Evolutionary conservation across 768 basidiomycete species (phyloP).

Genomic region (Cystobasidiopsis lactophilus): DNA sequence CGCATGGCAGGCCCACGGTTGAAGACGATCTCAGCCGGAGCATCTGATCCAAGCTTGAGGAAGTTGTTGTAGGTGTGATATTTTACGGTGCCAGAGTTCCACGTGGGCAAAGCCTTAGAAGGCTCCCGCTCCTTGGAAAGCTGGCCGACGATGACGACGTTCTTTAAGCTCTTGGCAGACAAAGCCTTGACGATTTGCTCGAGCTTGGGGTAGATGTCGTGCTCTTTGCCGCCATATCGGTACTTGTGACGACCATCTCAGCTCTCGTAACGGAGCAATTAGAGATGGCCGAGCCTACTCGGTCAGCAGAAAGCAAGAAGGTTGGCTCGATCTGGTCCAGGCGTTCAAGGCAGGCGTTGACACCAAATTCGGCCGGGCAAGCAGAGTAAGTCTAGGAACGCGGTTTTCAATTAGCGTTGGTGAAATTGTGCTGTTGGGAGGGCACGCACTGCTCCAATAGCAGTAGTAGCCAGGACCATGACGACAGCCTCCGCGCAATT

Average conservation of each 20-base stretch:
- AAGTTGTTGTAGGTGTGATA: conserved; percentile 3
- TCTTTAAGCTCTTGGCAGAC: conserved; percentile 3
- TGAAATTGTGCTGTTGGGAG: no score
- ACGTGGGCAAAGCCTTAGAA: no score
- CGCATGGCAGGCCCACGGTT: conserved; percentile 7
- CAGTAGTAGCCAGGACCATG: conserved; percentile 11
- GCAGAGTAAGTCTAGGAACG: not conserved
- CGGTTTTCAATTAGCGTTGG: no score
- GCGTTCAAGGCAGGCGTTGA: conserved; percentile 7
- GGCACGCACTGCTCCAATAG: conserved; percentile 1
- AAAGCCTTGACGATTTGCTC: conserved; percentile 1
- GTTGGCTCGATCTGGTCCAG: conserved; percentile 16
- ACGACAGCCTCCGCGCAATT: conserved; percentile 12
- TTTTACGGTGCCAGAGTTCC: not conserved
- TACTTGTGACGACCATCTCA: not conserved
- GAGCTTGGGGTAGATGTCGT: conserved; percentile 6
- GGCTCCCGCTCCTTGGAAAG: conserved; percentile 6
- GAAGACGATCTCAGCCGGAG: conserved; percentile 7
- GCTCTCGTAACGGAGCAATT: no score
- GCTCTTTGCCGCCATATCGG: conserved; percentile 15
- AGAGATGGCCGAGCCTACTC: no score
- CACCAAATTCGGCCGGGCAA: conserved; percentile 7
- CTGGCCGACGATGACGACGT: conserved; percentile 12
- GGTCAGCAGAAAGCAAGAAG: conserved; percentile 18
- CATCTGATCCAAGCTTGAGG: conserved; percentile 1